phyloP scores from a whole-genome alignment of 139 green algal species.

The Chlorella sorokiniana region DNA sequence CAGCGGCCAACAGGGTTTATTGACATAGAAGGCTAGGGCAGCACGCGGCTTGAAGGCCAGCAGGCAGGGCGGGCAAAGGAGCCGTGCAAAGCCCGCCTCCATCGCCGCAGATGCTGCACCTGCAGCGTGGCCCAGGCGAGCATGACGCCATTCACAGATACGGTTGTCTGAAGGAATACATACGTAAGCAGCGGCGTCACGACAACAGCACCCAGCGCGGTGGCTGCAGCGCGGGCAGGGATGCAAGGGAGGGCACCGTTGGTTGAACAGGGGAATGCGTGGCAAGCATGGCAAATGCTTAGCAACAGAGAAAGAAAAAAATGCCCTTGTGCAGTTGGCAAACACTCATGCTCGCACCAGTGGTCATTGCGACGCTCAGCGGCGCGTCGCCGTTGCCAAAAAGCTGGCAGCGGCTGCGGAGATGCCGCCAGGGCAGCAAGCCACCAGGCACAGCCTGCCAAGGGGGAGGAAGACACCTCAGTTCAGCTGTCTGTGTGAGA shows the following conservation, averaged over 20 bases:
- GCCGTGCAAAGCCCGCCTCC: neutral
- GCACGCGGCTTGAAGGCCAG: too few species aligned
- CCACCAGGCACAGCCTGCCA: conserved; percentile 59
- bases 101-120: neutral
- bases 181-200: conserved; percentile 74
- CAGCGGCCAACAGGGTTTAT: neutral
- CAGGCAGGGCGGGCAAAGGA: neutral
- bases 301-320: neutral
- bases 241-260: neutral
- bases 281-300: neutral
- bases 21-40: neutral
- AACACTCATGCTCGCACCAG: conserved; percentile 45
- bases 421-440: conserved; percentile 64
- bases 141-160: conserved; percentile 65
- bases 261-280: too few species aligned
- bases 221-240: conserved; percentile 46
- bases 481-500: neutral
- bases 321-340: neutral
- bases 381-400: conserved; percentile 63
- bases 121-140: conserved; percentile 57
- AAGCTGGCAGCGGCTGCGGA: conserved; percentile 84
- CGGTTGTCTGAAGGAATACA: conserved; percentile 65
- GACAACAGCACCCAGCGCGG: conserved; percentile 67
- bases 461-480: neutral
- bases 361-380: conserved; percentile 31